Percentiles rank a stretch among this genome's conserved stretches.
Conservation (phyloP, 2,329 filamentous ascomycete genomes). For the Aotearoamyces nothofagi region DNA sequence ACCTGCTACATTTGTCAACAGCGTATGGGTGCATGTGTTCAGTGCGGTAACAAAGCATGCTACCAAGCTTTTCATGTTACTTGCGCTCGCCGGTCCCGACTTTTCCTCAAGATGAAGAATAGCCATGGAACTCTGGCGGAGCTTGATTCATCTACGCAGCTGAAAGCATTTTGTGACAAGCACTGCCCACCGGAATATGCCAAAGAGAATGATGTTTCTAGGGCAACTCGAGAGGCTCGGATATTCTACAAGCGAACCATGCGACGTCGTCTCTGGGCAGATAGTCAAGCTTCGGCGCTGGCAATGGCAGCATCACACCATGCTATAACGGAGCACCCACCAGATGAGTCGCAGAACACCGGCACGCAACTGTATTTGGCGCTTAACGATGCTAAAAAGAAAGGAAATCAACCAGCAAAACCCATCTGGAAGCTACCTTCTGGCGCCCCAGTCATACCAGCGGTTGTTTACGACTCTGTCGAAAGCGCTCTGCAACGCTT, state of each 20-base stretch:
- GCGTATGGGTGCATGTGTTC: constrained; percentile 95
- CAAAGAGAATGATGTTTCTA: constrained; percentile 69
- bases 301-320: constrained; percentile 62
- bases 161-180: constrained; percentile 93
- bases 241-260: constrained; percentile 83
- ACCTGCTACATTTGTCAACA: constrained; percentile 95
- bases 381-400: constrained; percentile 60
- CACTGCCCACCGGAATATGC: constrained; percentile 85
- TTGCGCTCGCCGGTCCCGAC: constrained; percentile 71
- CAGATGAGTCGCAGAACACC: constrained; percentile 71
- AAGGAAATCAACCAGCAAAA: constrained; percentile 50
- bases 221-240: constrained; percentile 68
- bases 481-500: constrained; percentile 74
- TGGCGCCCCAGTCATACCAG: constrained; percentile 85
- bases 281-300: constrained; percentile 71
- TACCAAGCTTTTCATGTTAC: constrained; percentile 97
- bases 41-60: constrained; percentile 94
- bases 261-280: constrained; percentile 81
- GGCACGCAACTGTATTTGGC: constrained; percentile 68
- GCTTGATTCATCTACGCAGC: constrained; percentile 61
- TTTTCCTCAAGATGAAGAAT: constrained; percentile 96
- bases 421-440: constrained; percentile 84
- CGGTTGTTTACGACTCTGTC: constrained; percentile 74
- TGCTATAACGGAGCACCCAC: constrained; percentile 49
- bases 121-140: constrained; percentile 65